phyloP scores from a whole-genome alignment of 2,329 filamentous ascomycete genomes.

The Penicillium psychrosexuale region DNA sequence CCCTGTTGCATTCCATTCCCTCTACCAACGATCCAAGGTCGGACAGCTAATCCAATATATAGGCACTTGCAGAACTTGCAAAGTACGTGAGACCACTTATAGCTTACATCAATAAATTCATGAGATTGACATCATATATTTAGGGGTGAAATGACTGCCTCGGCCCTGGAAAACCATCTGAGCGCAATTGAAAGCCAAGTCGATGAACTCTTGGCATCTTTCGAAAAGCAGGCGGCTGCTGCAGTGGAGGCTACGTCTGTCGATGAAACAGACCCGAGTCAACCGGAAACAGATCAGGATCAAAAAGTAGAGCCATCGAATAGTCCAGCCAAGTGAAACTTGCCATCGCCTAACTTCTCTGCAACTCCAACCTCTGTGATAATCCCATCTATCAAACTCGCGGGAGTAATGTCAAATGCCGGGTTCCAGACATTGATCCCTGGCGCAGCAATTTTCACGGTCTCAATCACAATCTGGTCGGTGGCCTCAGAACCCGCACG shows the following conservation, averaged over 20 bases:
- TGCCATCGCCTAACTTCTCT: slow-evolving; percentile 68
- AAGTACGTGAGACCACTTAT: slow-evolving; percentile 10
- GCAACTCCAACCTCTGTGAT: slow-evolving; percentile 90
- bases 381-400: slow-evolving; percentile 83
- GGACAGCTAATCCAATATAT: not conserved
- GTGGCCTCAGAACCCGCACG: slow-evolving; percentile 56
- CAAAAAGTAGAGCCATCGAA: slow-evolving; percentile 22
- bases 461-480: slow-evolving; percentile 51
- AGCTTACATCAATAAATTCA: not conserved
- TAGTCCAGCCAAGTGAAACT: slow-evolving; percentile 57
- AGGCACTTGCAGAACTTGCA: slow-evolving; percentile 22
- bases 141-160: slow-evolving; percentile 22
- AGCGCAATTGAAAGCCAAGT: slow-evolving; percentile 20
- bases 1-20: not conserved
- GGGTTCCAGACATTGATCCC: slow-evolving; percentile 92
- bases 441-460: slow-evolving; percentile 73
- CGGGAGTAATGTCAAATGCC: slow-evolving; percentile 91
- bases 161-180: slow-evolving; percentile 20
- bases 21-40: not conserved
- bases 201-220: slow-evolving; percentile 29
- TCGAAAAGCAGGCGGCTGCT: slow-evolving; percentile 14
- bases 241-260: not conserved
- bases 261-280: not conserved
- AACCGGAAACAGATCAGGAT: not conserved
- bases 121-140: slow-evolving; percentile 4